phyloP scores from a whole-genome alignment of 495 filamentous ascomycete species.

The Emericellopsis terricola region DNA sequence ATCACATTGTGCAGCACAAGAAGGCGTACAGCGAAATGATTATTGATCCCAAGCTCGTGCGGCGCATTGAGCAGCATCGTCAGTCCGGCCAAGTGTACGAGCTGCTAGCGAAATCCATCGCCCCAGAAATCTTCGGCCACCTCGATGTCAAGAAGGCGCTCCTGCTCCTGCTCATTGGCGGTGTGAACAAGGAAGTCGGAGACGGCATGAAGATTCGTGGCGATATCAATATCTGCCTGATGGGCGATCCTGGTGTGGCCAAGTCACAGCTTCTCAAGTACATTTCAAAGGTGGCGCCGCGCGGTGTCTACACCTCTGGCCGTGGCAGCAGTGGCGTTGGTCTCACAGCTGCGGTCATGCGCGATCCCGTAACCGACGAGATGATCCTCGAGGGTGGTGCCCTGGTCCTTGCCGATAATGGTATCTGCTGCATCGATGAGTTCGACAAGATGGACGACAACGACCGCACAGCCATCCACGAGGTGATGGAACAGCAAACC shows the following conservation, averaged over 20 bases:
- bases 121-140: conserved; percentile 93
- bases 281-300: conserved; percentile 92
- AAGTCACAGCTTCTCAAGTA: conserved; percentile 97
- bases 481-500: conserved; percentile 99
- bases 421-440: conserved; percentile 98
- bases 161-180: conserved; percentile 82
- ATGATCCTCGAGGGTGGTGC: conserved; percentile 98
- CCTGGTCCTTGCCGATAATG: conserved; percentile 88
- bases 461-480: conserved; percentile 93
- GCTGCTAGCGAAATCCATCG: conserved; percentile 83
- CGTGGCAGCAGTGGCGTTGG: conserved; percentile 92
- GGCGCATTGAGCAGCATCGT: conserved; percentile 64
- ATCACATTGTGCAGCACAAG: conserved; percentile 88
- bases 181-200: conserved; percentile 92
- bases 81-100: conserved; percentile 86
- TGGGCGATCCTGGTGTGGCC: conserved; percentile 98
- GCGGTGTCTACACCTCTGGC: conserved; percentile 94
- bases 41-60: conserved; percentile 53
- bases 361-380: conserved; percentile 94
- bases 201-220: conserved; percentile 97
- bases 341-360: conserved; percentile 95
- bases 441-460: conserved; percentile 99
- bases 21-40: conserved; percentile 82
- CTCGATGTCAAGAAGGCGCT: conserved; percentile 96
- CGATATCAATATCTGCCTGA: conserved; percentile 95